phyloP scores from a whole-genome alignment of 2,329 filamentous ascomycete genomes.

The Dactylellina cionopaga region DNA sequence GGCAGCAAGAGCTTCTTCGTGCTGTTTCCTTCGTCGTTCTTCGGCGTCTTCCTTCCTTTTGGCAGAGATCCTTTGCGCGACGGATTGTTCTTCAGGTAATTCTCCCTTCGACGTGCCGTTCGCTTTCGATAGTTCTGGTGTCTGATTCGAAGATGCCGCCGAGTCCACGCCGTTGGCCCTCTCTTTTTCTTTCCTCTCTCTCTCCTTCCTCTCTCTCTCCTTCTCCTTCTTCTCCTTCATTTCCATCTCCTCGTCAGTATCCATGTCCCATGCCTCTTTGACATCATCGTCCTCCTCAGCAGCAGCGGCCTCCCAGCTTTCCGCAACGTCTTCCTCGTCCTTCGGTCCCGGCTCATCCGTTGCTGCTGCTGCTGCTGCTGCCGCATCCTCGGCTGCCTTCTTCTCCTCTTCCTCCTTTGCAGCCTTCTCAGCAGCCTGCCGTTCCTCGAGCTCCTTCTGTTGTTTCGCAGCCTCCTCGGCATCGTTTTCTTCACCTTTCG shows the following conservation, averaged over 20 bases:
- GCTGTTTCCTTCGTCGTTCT: conserved; percentile 85
- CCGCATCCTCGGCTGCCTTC: conserved; percentile 60
- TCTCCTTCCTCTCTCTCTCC: conserved; percentile 52
- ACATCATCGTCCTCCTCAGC: conserved; percentile 78
- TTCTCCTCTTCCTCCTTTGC: conserved; percentile 27
- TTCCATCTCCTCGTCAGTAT: conserved; percentile 73
- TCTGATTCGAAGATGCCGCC: too few species aligned
- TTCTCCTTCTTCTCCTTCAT: conserved; percentile 57
- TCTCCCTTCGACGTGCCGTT: conserved; percentile 59
- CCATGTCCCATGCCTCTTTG: conserved; percentile 95
- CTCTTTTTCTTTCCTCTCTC: conserved; percentile 41
- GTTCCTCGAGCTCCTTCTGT: conserved; percentile 77
- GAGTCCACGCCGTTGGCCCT: conserved; percentile 32
- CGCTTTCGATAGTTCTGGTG: too few species aligned
- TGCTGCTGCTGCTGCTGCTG: conserved; percentile 63
- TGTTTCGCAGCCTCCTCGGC: conserved; percentile 27
- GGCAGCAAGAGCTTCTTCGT: conserved; percentile 89
- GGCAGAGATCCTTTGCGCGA: conserved; percentile 75
- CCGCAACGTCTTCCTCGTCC: conserved; percentile 70
- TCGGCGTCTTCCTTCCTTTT: conserved; percentile 88
- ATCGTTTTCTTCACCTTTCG: conserved; percentile 61
- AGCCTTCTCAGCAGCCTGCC: conserved; percentile 78
- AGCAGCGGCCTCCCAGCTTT: conserved; percentile 84
- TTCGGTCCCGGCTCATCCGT: conserved; percentile 65
- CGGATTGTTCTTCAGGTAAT: conserved; percentile 70